phyloP scores from a whole-genome alignment of 257 asterid genomes.

The Paraleonurus japonicus region DNA sequence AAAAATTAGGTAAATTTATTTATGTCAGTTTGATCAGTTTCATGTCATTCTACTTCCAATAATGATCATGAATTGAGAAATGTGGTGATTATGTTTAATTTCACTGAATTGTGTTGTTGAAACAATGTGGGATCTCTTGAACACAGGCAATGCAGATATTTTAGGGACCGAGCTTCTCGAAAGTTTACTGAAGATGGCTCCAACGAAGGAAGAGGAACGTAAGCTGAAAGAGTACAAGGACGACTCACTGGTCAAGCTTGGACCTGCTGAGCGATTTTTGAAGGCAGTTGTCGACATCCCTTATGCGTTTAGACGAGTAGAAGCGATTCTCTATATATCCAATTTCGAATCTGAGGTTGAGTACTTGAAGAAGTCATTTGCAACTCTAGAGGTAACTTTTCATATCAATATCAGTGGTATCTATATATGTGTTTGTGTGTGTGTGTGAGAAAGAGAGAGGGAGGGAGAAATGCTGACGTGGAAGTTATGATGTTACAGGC shows the following conservation, averaged over 20 bases:
- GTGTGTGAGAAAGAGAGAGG: no score
- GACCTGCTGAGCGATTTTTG: conserved; percentile 85
- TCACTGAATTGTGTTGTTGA: not conserved
- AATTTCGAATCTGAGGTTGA: conserved; percentile 83
- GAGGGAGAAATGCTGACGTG: not conserved
- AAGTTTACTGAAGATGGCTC: conserved; percentile 93
- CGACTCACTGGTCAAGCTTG: conserved; percentile 73
- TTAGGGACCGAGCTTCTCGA: conserved; percentile 91
- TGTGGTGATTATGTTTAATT: not conserved
- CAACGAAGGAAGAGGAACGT: conserved; percentile 86
- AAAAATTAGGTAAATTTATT: not conserved
- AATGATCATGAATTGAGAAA: not conserved
- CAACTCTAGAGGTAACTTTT: conserved; percentile 79
- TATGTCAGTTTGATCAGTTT: conserved; percentile 3
- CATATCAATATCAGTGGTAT: not conserved
- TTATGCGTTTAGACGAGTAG: conserved; percentile 82
- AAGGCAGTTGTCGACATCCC: conserved; percentile 83
- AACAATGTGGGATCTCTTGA: not conserved
- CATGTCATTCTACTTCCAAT: not conserved
- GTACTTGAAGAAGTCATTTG: conserved; percentile 78
- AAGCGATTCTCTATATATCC: conserved; percentile 72
- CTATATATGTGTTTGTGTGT: not conserved
- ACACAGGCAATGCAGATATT: conserved; percentile 72
- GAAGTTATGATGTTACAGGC: conserved; percentile 46
- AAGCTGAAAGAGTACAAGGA: conserved; percentile 71